Conservation (phyloP, 768 basidiomycete species). For the Steccherinum ochraceum region DNA sequence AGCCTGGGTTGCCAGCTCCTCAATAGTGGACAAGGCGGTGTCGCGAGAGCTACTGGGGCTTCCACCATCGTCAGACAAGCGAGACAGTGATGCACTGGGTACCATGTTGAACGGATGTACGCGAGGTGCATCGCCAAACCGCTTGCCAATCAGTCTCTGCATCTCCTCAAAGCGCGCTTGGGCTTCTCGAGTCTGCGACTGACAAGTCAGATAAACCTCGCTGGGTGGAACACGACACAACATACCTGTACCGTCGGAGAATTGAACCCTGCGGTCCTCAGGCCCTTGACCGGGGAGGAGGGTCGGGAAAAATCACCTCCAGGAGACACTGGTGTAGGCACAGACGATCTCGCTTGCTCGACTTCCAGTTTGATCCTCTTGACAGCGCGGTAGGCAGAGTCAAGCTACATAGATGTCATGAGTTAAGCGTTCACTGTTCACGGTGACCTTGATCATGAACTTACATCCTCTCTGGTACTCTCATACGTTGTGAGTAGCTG, state of each 20-base stretch:
- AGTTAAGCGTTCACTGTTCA: too few species aligned
- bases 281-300: constrained; percentile 51
- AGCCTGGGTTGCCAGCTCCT: constrained; percentile 47
- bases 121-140: constrained; percentile 51
- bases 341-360: constrained; percentile 25
- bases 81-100: constrained; percentile 5
- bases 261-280: constrained; percentile 18
- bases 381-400: constrained; percentile 59
- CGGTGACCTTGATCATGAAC: constrained; percentile 23
- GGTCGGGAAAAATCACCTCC: constrained; percentile 15
- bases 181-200: constrained; percentile 60
- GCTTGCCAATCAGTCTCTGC: constrained; percentile 61
- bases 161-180: constrained; percentile 80
- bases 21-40: constrained; percentile 40
- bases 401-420: constrained; percentile 41
- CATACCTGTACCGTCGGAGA: not conserved
- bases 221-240: too few species aligned
- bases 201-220: not conserved
- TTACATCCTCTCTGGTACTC: constrained; percentile 62
- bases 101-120: constrained; percentile 36
- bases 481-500: constrained; percentile 42
- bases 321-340: too few species aligned
- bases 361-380: constrained; percentile 73
- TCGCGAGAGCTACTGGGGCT: constrained; percentile 8
- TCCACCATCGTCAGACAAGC: constrained; percentile 26